Evolutionary conservation across 2,329 filamentous ascomycete genomes (phyloP), one percentile per base, ranked within the genome.

Genomic region (Coniochaeta ligniaria): DNA sequence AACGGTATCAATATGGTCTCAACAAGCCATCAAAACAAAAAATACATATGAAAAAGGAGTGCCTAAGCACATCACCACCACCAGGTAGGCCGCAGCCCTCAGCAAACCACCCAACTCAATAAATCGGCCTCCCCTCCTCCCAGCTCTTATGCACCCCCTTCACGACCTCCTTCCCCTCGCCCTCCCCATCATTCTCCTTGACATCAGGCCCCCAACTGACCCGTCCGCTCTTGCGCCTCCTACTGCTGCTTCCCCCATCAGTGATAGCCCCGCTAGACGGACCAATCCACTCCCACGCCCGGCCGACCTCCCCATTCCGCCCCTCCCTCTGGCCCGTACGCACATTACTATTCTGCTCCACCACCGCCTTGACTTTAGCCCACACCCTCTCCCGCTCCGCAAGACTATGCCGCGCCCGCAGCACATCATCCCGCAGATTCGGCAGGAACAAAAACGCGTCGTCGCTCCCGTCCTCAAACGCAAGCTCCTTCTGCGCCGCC

Each of bases 281-380:
- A 1, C 86, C 86, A 63, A 89, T 88, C 86, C 86, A 89, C 70
- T 89, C 86, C 86, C 86, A 89, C 1, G 85, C 86, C 31, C 85
- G 78, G 31, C 84, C 84, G 33, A 89, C 81, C 69, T 89, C 86
- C 36, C 86, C 86, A 66, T 81, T 87, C 59, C 80, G 76, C 55
- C 88, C 75, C 82, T 89, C 77, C 78, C 92, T 76, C 82, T 93
- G 75, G 75, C 83, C 79, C 0, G 83, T 91, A 47, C 95, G 84
- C 17, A 99, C 89, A 70, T 99, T 99, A 62, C 91, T 90, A 73
- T 99, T 99, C 73, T 88, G 87, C 75, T 99, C 95, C 0, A 99
- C 93, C 59, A 98, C 89, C 58, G 81, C 84, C 66, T 86, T 84
- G 22, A 99, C 95, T 57, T 86, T 85, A 64, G 86, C 83, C 95